Evolutionary conservation across 139 green algal species (phyloP).

Genomic region (Chlorella sp.): DNA sequence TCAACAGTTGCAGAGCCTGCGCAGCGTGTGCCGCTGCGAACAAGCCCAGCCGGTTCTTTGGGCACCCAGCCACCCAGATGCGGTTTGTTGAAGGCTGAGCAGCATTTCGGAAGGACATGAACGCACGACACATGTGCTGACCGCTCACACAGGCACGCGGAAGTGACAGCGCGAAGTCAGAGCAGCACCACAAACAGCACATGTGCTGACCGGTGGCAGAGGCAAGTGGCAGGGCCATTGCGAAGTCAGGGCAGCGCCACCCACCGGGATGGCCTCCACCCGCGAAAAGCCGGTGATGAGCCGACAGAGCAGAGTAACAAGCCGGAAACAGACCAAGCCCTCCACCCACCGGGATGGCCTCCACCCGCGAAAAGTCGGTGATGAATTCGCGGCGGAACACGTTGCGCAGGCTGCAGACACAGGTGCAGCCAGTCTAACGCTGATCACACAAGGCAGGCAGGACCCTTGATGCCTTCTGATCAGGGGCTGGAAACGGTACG

Average conservation of each 20-base stretch:
- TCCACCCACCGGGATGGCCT: conserved; percentile 79
- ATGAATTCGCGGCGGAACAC: conserved; percentile 67
- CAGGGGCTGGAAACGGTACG: too few species aligned
- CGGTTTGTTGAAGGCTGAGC: too few species aligned
- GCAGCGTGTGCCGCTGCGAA: neutral
- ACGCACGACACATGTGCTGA: too few species aligned
- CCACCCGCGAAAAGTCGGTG: conserved; percentile 81
- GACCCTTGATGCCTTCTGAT: too few species aligned
- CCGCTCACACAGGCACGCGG: neutral
- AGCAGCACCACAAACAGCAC: neutral
- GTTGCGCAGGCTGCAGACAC: conserved; percentile 51
- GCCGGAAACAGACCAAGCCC: too few species aligned
- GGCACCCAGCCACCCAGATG: too few species aligned
- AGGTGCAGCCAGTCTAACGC: too few species aligned
- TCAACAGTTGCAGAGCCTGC: neutral
- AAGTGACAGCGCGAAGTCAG: neutral
- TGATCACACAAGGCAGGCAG: too few species aligned
- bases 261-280: conserved; percentile 50
- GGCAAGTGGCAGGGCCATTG: neutral
- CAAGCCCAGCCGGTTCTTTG: neutral
- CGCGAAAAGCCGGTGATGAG: conserved; percentile 78
- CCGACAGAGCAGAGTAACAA: too few species aligned
- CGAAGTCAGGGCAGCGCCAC: neutral
- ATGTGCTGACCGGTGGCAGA: neutral
- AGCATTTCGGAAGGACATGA: neutral